These are phyloP conservation scores for Buddleja alternifolia DNA, from an alignment of 257 asterid genomes.

Conservation along the genomic window DNA sequence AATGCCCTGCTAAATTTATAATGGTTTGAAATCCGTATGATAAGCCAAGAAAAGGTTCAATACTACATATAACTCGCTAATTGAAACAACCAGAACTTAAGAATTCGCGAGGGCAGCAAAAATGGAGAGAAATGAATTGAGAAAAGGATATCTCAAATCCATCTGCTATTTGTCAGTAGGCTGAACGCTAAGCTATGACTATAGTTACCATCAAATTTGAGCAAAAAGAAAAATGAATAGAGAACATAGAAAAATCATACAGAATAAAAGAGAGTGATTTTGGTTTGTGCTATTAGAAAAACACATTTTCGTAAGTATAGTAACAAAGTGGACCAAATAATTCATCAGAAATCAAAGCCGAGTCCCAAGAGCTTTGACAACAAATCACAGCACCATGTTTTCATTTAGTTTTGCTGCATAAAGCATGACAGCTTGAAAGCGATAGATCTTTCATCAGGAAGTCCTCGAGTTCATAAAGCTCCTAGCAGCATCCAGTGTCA, in stretches of 20 bases:
- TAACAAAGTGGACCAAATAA: background rate
- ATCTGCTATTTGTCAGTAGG: too few relatives aligned
- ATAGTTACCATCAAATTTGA: too few relatives aligned
- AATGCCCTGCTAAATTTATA: too few relatives aligned
- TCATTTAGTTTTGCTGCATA: background rate
- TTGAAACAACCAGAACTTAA: background rate
- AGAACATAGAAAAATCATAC: background rate
- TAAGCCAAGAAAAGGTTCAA: too few relatives aligned
- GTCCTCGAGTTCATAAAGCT: constrained; percentile 43
- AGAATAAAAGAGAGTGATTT: background rate
- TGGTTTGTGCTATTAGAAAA: background rate
- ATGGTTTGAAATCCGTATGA: too few relatives aligned
- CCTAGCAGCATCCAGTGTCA: constrained; percentile 64
- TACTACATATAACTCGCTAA: background rate
- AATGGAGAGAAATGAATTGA: background rate
- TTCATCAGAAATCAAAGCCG: constrained; percentile 22
- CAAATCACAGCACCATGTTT: background rate
- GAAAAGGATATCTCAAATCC: background rate
- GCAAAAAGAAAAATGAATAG: background rate
- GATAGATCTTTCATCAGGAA: constrained; percentile 1
- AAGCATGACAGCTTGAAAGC: background rate
- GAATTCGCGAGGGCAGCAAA: background rate
- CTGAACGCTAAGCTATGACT: too few relatives aligned
- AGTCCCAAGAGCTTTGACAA: constrained; percentile 3
- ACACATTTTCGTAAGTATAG: constrained; percentile 4